Base-by-base conservation (phyloP, 352 stramenopile species). In the Globisporangium rhizosaccharum region DNA sequence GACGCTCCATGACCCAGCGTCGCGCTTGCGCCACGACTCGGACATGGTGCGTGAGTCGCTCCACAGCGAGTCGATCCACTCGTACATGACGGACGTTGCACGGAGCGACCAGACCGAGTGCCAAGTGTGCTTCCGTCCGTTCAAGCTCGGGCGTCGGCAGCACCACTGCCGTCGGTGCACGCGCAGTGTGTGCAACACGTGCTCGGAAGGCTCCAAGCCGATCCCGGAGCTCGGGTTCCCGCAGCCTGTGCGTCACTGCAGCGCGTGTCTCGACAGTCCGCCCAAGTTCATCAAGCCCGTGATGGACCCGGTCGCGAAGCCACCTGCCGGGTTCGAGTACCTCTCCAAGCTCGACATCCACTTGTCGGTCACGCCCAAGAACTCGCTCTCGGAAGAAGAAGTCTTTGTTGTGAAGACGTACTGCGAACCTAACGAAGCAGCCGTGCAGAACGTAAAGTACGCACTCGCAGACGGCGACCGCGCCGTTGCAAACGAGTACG, bases 101-200 rank as follows among this genome's bases (percentile, higher is more conserved):
- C 85, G 85, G 20, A 88, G 75, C 48, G 85, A 92, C 57, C 85
- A 94, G 66, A 94, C 77, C n/a, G 85, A 94, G 61, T 94, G 85
- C 39, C 85, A 94, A 56, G 82, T 94, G n/a, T 94, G 82, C 50
- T 94, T 92, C 72, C 82, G 85, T 61, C 85, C 82, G 11, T 94
- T 94, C 61, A 92, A 92, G 60, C 79, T 94, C 28, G 82, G 85
- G 11, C 78, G 85, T 69, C 77, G 85, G 3, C 80, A 90, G 62
- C 82, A 94, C 57, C 85, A 94, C 64, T 94, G 85, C 63, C 85
- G 82, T 66, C 85, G 85, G 55, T 94, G 85, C 58, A 94, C 82
- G 53, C 82, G 85, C 53, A 89, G 76, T 69, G 85, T 94, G 30
- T 92, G 85, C 62, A 92, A 91, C 70, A 76, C 79, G 59, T 94